Percentiles rank a stretch among this genome's conserved stretches.
These are phyloP conservation scores for Pyrenochaeta sp. DNA, from an alignment of 2,329 filamentous ascomycete species.

Conservation along the genomic window DNA sequence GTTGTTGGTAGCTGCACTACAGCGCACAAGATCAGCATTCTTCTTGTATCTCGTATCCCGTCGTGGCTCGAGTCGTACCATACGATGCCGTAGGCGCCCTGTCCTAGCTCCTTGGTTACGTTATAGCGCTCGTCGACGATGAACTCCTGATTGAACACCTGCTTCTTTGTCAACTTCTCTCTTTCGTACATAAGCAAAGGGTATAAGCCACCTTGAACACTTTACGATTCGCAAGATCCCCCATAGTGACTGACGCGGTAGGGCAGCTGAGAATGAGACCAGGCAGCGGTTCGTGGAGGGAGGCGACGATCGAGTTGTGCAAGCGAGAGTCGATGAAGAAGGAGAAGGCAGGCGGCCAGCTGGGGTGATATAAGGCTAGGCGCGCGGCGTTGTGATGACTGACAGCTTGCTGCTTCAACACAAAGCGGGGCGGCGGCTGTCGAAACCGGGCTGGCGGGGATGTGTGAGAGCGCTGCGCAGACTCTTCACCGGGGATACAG, in stretches of 20 bases:
- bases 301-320: slow-evolving; percentile 4
- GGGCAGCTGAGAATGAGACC: slow-evolving; percentile 2
- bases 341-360: slow-evolving; percentile 26
- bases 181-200: background rate
- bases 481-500: slow-evolving; percentile 22
- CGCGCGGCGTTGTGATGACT: slow-evolving; percentile 42
- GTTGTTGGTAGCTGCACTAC: slow-evolving; percentile 89
- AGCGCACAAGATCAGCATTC: slow-evolving; percentile 32
- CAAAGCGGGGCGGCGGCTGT: slow-evolving; percentile 31
- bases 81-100: slow-evolving; percentile 98
- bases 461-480: slow-evolving; percentile 18
- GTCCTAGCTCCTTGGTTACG: slow-evolving; percentile 97
- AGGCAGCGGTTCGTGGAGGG: slow-evolving; percentile 48
- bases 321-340: slow-evolving; percentile 14
- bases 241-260: slow-evolving; percentile 54
- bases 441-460: slow-evolving; percentile 23
- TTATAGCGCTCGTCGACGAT: slow-evolving; percentile 98
- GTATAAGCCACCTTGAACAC: slow-evolving; percentile 38
- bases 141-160: slow-evolving; percentile 97
- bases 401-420: slow-evolving; percentile 18
- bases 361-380: slow-evolving; percentile 36
- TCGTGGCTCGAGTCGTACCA: slow-evolving; percentile 68
- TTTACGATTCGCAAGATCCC: slow-evolving; percentile 76
- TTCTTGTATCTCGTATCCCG: slow-evolving; percentile 3
- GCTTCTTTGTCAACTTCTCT: background rate